These are phyloP conservation scores for Fusarium vanettenii DNA, from an alignment of 2,329 filamentous ascomycete genomes.

Conservation along the genomic window DNA sequence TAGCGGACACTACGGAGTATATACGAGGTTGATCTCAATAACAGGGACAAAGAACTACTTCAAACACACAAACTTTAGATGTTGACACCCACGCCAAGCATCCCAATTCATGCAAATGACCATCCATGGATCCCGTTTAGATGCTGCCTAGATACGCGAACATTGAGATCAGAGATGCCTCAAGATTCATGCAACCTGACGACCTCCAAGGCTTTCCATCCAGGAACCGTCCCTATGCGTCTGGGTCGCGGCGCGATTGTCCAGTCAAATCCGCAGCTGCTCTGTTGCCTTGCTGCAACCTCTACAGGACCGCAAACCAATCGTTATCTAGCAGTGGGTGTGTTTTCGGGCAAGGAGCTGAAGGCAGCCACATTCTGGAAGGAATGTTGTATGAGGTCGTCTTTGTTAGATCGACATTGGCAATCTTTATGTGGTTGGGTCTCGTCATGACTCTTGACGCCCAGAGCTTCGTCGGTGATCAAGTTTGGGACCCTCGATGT, in stretches of 20 bases:
- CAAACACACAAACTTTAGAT: neutral
- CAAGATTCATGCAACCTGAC: neutral
- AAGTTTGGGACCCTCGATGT: neutral
- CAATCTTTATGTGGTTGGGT: neutral
- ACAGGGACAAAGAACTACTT: neutral
- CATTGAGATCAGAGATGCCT: neutral
- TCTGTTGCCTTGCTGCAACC: neutral
- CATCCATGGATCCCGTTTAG: neutral
- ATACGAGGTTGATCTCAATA: neutral
- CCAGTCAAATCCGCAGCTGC: neutral
- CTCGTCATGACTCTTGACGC: neutral
- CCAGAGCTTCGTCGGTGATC: neutral
- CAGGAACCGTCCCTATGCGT: neutral
- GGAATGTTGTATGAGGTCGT: neutral
- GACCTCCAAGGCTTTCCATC: neutral
- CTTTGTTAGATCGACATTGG: neutral
- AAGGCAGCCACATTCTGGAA: neutral
- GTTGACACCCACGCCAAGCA: neutral
- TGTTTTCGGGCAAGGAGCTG: neutral
- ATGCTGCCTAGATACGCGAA: conserved; percentile 13
- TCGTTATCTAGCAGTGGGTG: neutral
- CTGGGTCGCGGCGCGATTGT: neutral
- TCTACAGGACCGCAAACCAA: neutral
- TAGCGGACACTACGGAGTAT: neutral
- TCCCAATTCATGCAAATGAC: neutral